phyloP scores from a whole-genome alignment of 129 eudicot genomes.

The Flaveria linearis region DNA sequence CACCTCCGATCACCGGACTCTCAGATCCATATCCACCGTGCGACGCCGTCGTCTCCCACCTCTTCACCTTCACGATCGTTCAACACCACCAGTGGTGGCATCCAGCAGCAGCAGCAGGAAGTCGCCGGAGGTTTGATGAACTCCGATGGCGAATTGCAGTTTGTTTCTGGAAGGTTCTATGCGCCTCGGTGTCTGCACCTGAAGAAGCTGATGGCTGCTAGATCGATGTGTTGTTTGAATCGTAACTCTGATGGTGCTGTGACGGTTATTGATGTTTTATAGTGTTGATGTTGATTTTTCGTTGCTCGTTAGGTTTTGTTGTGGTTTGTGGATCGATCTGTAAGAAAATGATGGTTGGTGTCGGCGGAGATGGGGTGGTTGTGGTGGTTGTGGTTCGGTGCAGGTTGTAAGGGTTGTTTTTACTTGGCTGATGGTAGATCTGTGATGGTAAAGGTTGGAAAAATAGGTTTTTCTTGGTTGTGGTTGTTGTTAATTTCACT shows the following conservation, averaged over 20 bases:
- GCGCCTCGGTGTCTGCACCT: slow-evolving; percentile 49
- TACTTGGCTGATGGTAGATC: too few relatives aligned
- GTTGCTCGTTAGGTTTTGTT: too few relatives aligned
- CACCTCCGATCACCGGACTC: too few relatives aligned
- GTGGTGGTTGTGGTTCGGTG: too few relatives aligned
- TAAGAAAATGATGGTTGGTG: too few relatives aligned
- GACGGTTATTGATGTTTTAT: slow-evolving; percentile 41
- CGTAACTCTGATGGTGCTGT: slow-evolving; percentile 35
- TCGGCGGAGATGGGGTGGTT: too few relatives aligned
- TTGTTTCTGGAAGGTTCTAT: slow-evolving; percentile 32
- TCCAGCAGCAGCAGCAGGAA: slow-evolving; percentile 23
- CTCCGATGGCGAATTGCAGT: slow-evolving; percentile 34
- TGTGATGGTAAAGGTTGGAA: too few relatives aligned
- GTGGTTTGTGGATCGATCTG: too few relatives aligned
- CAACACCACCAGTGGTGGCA: background rate
- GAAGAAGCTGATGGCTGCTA: slow-evolving; percentile 53
- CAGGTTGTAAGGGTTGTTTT: too few relatives aligned
- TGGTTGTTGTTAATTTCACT: too few relatives aligned
- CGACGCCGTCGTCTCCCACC: slow-evolving; percentile 26
- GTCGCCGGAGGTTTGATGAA: background rate
- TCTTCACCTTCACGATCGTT: slow-evolving; percentile 29
- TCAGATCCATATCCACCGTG: too few relatives aligned
- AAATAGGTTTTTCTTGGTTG: too few relatives aligned
- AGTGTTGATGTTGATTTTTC: slow-evolving; percentile 22
- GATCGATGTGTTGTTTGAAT: slow-evolving; percentile 27